Evolutionary conservation across 2,329 filamentous ascomycete species (phyloP).

Genomic region (Fusarium siculi): DNA sequence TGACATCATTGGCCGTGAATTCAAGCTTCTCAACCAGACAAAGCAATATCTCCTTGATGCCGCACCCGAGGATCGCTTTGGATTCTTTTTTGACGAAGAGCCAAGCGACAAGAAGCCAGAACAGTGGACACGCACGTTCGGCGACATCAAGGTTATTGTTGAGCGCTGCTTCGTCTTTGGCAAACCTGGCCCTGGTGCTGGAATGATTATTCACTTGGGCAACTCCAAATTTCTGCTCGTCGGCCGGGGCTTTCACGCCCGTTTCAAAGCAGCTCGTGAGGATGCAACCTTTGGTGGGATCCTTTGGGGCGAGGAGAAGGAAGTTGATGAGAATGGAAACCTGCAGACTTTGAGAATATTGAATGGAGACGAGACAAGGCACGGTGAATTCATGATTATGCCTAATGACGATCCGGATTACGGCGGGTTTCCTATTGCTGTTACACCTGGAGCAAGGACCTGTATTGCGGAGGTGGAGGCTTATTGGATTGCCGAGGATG

Average conservation of each 20-base stretch:
- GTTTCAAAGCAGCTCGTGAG: slow-evolving; percentile 45
- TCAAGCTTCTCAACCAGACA: slow-evolving; percentile 47
- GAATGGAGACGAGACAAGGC: slow-evolving; percentile 56
- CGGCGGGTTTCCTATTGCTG: slow-evolving; percentile 64
- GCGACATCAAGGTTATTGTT: slow-evolving; percentile 50
- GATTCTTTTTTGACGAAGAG: slow-evolving; percentile 53
- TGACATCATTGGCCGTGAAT: slow-evolving; percentile 45
- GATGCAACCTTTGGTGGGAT: slow-evolving; percentile 53
- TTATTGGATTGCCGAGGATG: slow-evolving; percentile 48
- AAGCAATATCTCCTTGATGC: slow-evolving; percentile 44
- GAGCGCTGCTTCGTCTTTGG: slow-evolving; percentile 55
- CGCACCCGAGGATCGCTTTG: slow-evolving; percentile 47
- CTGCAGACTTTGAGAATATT: slow-evolving; percentile 48
- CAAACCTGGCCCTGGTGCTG: slow-evolving; percentile 50
- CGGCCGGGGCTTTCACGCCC: slow-evolving; percentile 53
- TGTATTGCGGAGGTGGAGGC: slow-evolving; percentile 56
- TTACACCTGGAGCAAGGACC: slow-evolving; percentile 64
- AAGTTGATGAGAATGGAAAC: slow-evolving; percentile 47
- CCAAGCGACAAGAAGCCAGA: slow-evolving; percentile 37
- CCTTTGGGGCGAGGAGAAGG: slow-evolving; percentile 51
- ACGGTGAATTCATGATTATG: slow-evolving; percentile 63
- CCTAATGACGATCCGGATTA: slow-evolving; percentile 66
- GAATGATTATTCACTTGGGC: slow-evolving; percentile 53
- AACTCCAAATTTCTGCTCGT: slow-evolving; percentile 50
- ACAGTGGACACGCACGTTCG: slow-evolving; percentile 44